A percentile compares a stretch with the other conserved stretches of the same genome.
Evolutionary conservation across 768 basidiomycete species (phyloP).

Genomic region (Vararia minispora): DNA sequence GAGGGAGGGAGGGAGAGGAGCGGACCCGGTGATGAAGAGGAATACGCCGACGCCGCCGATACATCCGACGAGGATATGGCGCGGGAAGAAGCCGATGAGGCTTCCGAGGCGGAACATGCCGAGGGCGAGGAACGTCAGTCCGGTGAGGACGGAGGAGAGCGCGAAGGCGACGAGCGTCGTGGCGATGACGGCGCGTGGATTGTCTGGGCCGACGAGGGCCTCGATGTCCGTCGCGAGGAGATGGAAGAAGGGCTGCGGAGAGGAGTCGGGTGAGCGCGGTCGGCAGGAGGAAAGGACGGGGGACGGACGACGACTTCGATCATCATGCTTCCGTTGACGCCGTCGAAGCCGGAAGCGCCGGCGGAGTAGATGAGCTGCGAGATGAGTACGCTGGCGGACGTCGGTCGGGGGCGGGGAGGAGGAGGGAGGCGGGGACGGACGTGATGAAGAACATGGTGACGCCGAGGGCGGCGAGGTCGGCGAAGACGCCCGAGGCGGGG

Average conservation of each 20-base stretch:
- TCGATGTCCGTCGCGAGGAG: slow-evolving; percentile 77
- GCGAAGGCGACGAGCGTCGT: slow-evolving; percentile 88
- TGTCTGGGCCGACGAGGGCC: slow-evolving; percentile 53
- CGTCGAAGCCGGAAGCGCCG: slow-evolving; percentile 83
- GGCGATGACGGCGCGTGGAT: slow-evolving; percentile 66
- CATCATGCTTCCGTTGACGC: slow-evolving; percentile 95
- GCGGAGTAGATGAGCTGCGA: slow-evolving; percentile 77
- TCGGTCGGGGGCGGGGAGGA: neutral
- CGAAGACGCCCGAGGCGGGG: slow-evolving; percentile 72
- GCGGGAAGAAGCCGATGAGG: slow-evolving; percentile 90
- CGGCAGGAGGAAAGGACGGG: neutral
- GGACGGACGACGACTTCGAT: slow-evolving; percentile 86
- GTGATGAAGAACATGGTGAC: slow-evolving; percentile 95
- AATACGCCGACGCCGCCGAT: slow-evolving; percentile 97
- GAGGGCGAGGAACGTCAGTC: slow-evolving; percentile 76
- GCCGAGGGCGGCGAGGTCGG: slow-evolving; percentile 73
- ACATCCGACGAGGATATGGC: slow-evolving; percentile 93
- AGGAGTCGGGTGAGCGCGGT: no score
- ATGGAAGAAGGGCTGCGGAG: slow-evolving; percentile 84
- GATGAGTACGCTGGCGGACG: slow-evolving; percentile 44
- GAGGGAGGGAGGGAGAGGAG: neutral
- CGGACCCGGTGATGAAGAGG: slow-evolving; percentile 78
- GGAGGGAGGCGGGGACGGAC: slow-evolving; percentile 24
- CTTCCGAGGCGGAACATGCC: slow-evolving; percentile 75
- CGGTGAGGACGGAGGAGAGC: slow-evolving; percentile 79